Conservation (phyloP, 345 rosid species). For the Brassica incana region DNA sequence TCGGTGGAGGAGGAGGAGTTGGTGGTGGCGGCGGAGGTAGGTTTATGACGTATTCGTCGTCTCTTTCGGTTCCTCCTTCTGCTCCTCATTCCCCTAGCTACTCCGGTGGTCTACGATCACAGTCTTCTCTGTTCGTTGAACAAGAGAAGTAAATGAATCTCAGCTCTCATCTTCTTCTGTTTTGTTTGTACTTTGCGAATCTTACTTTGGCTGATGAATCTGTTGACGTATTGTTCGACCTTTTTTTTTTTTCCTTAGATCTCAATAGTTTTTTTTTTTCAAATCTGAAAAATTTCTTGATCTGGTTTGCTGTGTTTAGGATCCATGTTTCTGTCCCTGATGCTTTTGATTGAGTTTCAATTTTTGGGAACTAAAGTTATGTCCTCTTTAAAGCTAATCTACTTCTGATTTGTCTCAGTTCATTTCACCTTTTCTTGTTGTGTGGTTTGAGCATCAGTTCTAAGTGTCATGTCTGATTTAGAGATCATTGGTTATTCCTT, state of each 20-base stretch:
- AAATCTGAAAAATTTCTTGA: constrained; percentile 10
- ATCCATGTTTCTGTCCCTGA: neutral
- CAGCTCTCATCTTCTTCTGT: neutral
- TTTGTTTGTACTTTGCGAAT: neutral
- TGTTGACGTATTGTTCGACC: constrained; percentile 6
- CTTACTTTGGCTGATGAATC: constrained; percentile 19
- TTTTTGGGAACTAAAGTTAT: neutral
- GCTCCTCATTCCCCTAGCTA: constrained; percentile 83
- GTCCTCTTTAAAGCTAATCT: neutral
- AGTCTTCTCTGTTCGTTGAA: constrained; percentile 59
- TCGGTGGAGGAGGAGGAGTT: constrained; percentile 35
- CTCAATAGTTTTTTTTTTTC: neutral
- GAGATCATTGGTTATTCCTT: constrained; percentile 9
- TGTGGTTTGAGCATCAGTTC: neutral
- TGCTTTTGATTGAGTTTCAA: neutral
- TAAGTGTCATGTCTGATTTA: neutral
- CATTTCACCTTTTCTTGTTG: neutral
- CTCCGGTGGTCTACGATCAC: constrained; percentile 65
- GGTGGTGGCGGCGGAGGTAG: constrained; percentile 48
- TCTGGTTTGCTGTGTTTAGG: neutral
- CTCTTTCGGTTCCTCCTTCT: constrained; percentile 55
- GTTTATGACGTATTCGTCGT: constrained; percentile 81
- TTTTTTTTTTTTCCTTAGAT: constrained; percentile 22
- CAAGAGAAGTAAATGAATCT: constrained; percentile 67
- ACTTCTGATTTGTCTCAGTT: neutral